These are phyloP conservation scores for Barnettozyma botsteinii DNA, from an alignment of 805 yeast genomes.

Conservation along the genomic window DNA sequence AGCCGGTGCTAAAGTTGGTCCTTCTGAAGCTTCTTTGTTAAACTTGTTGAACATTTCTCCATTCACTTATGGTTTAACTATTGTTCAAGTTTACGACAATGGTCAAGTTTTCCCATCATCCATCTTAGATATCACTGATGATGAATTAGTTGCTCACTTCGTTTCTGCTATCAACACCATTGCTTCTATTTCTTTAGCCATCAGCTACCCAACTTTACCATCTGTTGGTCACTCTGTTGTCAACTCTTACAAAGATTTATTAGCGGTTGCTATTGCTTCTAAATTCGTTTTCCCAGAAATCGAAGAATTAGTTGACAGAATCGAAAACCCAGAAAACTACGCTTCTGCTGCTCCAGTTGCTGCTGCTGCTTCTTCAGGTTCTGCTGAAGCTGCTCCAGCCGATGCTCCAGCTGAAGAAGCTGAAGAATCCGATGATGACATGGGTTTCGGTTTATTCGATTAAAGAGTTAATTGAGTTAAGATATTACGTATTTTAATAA, in stretches of 20 bases:
- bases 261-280: conserved; percentile 96
- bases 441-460: conserved; percentile 99
- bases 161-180: conserved; percentile 88
- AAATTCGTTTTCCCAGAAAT: conserved; percentile 99
- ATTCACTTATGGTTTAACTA: conserved; percentile 96
- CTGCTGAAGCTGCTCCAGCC: conserved; percentile 62
- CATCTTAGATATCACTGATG: conserved; percentile 98
- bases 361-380: conserved; percentile 81
- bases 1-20: conserved; percentile 88
- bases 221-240: conserved; percentile 98
- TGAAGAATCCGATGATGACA: conserved; percentile 66
- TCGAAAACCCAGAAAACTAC: conserved; percentile 99
- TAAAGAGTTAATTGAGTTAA: conserved; percentile 42
- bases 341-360: conserved; percentile 99
- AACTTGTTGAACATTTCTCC: conserved; percentile 99
- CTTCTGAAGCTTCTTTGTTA: conserved; percentile 96
- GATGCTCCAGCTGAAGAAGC: conserved; percentile 73
- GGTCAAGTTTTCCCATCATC: conserved; percentile 97
- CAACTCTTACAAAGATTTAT: conserved; percentile 98
- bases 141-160: conserved; percentile 89
- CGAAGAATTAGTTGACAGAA: conserved; percentile 98
- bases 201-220: conserved; percentile 99
- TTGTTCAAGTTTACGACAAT: conserved; percentile 95
- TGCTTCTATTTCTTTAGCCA: conserved; percentile 94
- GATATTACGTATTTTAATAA: too few relatives aligned